Percentiles rank a stretch among this genome's conserved stretches.
phyloP scores from a whole-genome alignment of 1,139 yeast genomes.

The Taphrina pruni region DNA sequence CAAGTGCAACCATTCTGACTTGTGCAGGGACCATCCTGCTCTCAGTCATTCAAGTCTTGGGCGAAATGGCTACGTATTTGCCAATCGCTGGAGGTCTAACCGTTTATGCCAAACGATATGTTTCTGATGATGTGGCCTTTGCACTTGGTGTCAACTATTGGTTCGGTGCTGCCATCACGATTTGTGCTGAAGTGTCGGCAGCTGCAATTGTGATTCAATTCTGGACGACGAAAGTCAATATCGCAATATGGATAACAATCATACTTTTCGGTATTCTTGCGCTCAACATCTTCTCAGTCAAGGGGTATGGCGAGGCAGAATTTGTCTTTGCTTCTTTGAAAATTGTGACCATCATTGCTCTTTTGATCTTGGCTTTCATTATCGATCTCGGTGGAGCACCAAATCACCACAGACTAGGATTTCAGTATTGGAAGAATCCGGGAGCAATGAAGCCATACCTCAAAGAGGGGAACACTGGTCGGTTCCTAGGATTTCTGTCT shows the following conservation, averaged over 20 bases:
- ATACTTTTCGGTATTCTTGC: conserved; percentile 62
- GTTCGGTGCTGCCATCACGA: conserved; percentile 84
- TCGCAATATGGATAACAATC: conserved; percentile 77
- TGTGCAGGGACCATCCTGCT: conserved; percentile 67
- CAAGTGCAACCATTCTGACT: background rate
- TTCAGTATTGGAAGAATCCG: conserved; percentile 64
- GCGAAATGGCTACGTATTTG: conserved; percentile 84
- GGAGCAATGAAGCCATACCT: conserved; percentile 60
- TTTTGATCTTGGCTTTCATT: conserved; percentile 63
- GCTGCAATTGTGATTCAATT: conserved; percentile 53
- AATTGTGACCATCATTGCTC: conserved; percentile 59
- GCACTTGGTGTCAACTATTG: conserved; percentile 84
- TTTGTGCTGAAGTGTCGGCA: conserved; percentile 54
- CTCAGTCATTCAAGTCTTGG: conserved; percentile 74
- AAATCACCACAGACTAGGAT: conserved; percentile 51
- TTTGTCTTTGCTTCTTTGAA: conserved; percentile 67
- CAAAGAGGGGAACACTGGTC: conserved; percentile 55
- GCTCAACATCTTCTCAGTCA: conserved; percentile 46
- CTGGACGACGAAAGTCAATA: conserved; percentile 49
- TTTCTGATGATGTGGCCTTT: conserved; percentile 54
- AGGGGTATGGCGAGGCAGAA: conserved; percentile 69
- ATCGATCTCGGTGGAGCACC: conserved; percentile 70
- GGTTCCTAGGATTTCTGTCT: conserved; percentile 80
- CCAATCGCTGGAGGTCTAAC: conserved; percentile 83
- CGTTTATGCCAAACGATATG: conserved; percentile 28